phyloP scores from a whole-genome alignment of 495 filamentous ascomycete species.

The Patellaria atrata region DNA sequence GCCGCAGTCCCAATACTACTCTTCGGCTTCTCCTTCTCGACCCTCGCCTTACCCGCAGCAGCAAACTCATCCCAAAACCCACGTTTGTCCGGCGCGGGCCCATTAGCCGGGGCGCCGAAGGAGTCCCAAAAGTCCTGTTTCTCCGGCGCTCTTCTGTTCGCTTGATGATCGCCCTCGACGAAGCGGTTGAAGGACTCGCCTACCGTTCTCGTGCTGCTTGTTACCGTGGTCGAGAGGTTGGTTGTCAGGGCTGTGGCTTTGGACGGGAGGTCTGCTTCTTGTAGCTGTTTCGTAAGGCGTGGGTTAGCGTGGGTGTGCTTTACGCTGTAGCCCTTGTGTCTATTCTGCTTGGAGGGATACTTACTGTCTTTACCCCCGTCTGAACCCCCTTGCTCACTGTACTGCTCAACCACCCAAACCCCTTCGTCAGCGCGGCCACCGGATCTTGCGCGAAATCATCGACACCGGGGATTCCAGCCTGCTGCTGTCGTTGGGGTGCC shows the following conservation, averaged over 20 bases:
- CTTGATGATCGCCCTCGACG: constrained; percentile 49
- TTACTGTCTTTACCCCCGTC: constrained; percentile 70
- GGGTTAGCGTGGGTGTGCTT: neutral
- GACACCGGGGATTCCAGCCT: constrained; percentile 34
- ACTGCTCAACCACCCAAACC: constrained; percentile 84
- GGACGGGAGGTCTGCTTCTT: constrained; percentile 74
- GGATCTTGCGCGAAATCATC: constrained; percentile 88
- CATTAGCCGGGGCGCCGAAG: constrained; percentile 23
- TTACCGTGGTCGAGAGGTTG: constrained; percentile 47
- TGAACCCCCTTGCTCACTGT: constrained; percentile 80
- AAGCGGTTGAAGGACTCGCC: constrained; percentile 68
- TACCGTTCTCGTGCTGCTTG: constrained; percentile 52
- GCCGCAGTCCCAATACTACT: constrained; percentile 53
- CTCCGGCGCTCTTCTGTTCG: constrained; percentile 30
- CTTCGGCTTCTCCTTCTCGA: constrained; percentile 13
- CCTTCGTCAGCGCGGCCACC: constrained; percentile 72
- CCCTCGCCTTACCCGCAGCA: constrained; percentile 15
- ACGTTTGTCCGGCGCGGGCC: constrained; percentile 25
- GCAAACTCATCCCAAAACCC: constrained; percentile 61
- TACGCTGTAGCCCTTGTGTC: too few species aligned
- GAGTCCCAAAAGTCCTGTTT: constrained; percentile 57
- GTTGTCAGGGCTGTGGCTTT: constrained; percentile 65
- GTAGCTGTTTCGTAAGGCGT: constrained; percentile 36
- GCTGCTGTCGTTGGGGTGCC: constrained; percentile 20
- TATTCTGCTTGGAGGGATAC: too few species aligned